These are phyloP conservation scores for Ophiostoma perfectum DNA, from an alignment of 2,329 filamentous ascomycete genomes.

Conservation along the genomic window DNA sequence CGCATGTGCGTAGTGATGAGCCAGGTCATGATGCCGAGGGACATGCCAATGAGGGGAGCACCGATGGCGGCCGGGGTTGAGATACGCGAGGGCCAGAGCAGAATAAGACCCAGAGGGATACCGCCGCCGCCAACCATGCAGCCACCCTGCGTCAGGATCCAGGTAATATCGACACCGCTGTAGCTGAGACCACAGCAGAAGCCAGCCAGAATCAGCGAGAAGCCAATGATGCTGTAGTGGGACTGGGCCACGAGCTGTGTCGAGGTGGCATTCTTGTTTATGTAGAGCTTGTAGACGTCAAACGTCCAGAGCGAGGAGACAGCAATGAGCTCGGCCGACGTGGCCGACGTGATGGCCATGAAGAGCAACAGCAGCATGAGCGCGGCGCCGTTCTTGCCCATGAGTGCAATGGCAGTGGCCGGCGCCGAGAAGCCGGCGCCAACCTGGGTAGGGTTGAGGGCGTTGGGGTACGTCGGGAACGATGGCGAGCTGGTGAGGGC, in stretches of 20 bases:
- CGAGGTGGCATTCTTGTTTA: conserved; percentile 30
- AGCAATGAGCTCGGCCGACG: conserved; percentile 41
- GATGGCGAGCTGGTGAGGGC: conserved; percentile 30
- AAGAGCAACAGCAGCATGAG: conserved; percentile 40
- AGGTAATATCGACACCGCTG: conserved; percentile 36
- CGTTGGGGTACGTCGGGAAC: conserved; percentile 34
- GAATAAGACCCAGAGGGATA: conserved; percentile 35
- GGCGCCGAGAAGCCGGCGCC: conserved; percentile 33
- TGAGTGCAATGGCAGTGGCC: conserved; percentile 34
- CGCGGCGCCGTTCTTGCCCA: conserved; percentile 35
- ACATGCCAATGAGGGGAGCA: conserved; percentile 35
- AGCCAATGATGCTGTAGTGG: conserved; percentile 34
- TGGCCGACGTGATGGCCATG: conserved; percentile 43
- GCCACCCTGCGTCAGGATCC: conserved; percentile 38
- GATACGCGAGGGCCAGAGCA: conserved; percentile 37
- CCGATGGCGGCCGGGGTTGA: conserved; percentile 35
- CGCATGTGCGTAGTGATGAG: conserved; percentile 35
- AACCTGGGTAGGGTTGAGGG: conserved; percentile 31
- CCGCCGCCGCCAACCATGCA: conserved; percentile 38
- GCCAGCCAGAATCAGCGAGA: conserved; percentile 33
- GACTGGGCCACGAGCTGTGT: conserved; percentile 32
- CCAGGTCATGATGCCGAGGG: conserved; percentile 35
- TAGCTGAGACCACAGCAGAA: conserved; percentile 37
- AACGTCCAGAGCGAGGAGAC: conserved; percentile 37
- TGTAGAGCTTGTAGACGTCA: conserved; percentile 38